Percentiles rank a stretch among this genome's conserved stretches.
These are phyloP conservation scores for Penicillium sp. DNA, from an alignment of 2,329 filamentous ascomycete species.

Conservation along the genomic window DNA sequence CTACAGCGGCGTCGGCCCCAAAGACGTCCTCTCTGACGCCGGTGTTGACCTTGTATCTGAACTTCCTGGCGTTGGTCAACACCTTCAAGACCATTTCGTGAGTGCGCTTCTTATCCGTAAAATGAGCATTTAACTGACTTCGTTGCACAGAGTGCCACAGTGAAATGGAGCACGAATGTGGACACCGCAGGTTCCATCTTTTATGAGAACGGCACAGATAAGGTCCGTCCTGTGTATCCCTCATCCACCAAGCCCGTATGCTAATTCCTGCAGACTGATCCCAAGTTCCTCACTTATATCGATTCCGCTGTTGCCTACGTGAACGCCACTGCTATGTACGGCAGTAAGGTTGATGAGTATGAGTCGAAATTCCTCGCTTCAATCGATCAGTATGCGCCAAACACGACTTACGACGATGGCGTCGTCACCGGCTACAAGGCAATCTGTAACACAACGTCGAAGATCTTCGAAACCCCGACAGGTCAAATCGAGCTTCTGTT, in stretches of 20 bases:
- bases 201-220: conserved; percentile 27
- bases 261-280: conserved; percentile 23
- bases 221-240: conserved; percentile 18
- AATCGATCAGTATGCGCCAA: conserved; percentile 21
- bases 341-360: conserved; percentile 11
- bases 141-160: conserved; percentile 29
- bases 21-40: conserved; percentile 45
- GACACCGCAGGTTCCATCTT: conserved; percentile 34
- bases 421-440: conserved; percentile 31
- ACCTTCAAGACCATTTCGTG: conserved; percentile 52
- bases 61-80: conserved; percentile 51
- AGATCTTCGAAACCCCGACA: conserved; percentile 25
- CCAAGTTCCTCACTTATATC: conserved; percentile 30
- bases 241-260: neutral
- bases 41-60: conserved; percentile 49
- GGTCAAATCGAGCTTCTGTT: conserved; percentile 31
- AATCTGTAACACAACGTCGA: conserved; percentile 29
- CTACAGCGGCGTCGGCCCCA: conserved; percentile 60
- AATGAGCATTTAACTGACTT: conserved; percentile 4
- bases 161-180: conserved; percentile 30
- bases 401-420: conserved; percentile 26
- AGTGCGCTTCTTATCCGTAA: neutral
- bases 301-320: conserved; percentile 31
- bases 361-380: conserved; percentile 17
- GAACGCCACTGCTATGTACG: conserved; percentile 26